Evolutionary conservation across 2,329 filamentous ascomycete species (phyloP).

Genomic region (Penicillium sp.): DNA sequence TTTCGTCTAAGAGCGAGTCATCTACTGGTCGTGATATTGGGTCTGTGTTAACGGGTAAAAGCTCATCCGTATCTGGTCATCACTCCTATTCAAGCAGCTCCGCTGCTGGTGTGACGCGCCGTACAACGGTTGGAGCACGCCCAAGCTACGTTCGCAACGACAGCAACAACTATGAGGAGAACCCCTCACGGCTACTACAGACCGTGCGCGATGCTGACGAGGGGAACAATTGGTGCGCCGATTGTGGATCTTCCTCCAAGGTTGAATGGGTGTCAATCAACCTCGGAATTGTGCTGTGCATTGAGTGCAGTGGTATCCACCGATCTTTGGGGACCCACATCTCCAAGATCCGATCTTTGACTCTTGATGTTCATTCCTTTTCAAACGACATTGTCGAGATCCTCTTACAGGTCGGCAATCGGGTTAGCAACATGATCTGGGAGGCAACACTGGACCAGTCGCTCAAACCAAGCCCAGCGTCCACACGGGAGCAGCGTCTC

Average conservation of each 20-base stretch:
- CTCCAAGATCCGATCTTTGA: conserved; percentile 93
- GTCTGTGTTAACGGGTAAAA: conserved; percentile 90
- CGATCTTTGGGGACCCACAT: conserved; percentile 95
- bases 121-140: conserved; percentile 88
- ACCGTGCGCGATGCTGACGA: conserved; percentile 86
- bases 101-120: conserved; percentile 66
- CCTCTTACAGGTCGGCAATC: conserved; percentile 85
- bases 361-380: conserved; percentile 92
- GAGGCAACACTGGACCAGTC: conserved; percentile 77
- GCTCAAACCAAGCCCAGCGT: conserved; percentile 72
- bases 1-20: conserved; percentile 50
- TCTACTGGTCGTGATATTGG: conserved; percentile 82
- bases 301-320: conserved; percentile 97
- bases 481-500: conserved; percentile 86
- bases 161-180: conserved; percentile 75
- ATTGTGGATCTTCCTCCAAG: conserved; percentile 87
- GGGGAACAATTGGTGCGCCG: conserved; percentile 90
- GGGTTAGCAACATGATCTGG: conserved; percentile 95
- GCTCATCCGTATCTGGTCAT: conserved; percentile 61
- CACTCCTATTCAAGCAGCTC: conserved; percentile 47
- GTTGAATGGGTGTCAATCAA: conserved; percentile 99
- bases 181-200: conserved; percentile 81
- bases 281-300: conserved; percentile 91
- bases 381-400: conserved; percentile 96
- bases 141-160: conserved; percentile 69